Base-by-base conservation (phyloP, 345 rosid genomes). In the Eutrema japonicum region DNA sequence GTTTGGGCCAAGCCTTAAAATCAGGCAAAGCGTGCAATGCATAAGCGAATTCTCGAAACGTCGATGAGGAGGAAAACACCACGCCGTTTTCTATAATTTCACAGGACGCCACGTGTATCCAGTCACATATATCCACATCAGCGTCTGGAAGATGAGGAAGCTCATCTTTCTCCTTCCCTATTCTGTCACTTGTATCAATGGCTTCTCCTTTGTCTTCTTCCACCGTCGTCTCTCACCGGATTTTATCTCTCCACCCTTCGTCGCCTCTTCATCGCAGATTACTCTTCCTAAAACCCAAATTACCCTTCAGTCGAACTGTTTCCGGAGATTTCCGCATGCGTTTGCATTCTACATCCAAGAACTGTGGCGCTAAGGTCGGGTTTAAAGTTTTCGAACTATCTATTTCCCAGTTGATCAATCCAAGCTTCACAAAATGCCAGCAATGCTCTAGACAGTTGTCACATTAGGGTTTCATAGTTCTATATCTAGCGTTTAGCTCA, bases 171-270 rank as follows among this genome's bases (percentile, higher is more conserved):
- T 55, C 43, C 64, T 37, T 82, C 32, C 33, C 52, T 29, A 51
- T 43, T 40, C 67, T 49, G 54, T 32, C 38, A 38, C 63, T 76
- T 32, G 52, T 74, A 38, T 68, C 77, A 72, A 88, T 92, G 97
- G 90, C 96, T 64, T 81, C 66, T 74, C 57, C 86, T 33, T 72
- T 82, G 75, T 79, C 87, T 74, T 82, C 90, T 64, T 68, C 87
- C 74, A 51, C 72, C 36, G 33, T 71, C 68, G 79, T 74, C 73
- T 56, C 78, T 54, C 77, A 70, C 73, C 70, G 73, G 42, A 72
- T 74, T 63, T 35, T 76, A n/a, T 50, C 63, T 42, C 64, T 61
- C 74, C 11, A 68, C 10, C 63, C 72, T 41, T 54, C 72, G 37
- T 54, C 77, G 10, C 47, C 77, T 12, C 66, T 68, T 30, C 78